A percentile compares a stretch with the other conserved stretches of the same genome.
These are phyloP conservation scores for Capronia epimyces DNA, from an alignment of 2,329 filamentous ascomycete species.

Conservation along the genomic window DNA sequence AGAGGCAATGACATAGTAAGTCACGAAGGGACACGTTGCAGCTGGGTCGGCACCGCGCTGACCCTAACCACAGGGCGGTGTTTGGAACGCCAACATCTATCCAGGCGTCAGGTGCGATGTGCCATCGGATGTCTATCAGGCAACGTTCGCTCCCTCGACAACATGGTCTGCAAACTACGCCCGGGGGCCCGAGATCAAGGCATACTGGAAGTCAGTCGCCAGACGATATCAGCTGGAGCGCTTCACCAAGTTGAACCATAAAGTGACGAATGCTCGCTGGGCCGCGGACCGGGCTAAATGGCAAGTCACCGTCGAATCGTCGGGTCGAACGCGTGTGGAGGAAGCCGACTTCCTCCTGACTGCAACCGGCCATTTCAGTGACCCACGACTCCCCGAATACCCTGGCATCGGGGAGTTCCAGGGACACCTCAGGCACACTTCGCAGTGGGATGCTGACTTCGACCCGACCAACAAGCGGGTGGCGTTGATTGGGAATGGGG, in stretches of 20 bases:
- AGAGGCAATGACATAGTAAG: constrained; percentile 63
- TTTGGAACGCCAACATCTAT: constrained; percentile 34
- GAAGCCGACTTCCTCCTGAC: constrained; percentile 51
- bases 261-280: constrained; percentile 56
- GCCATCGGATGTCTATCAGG: constrained; percentile 17
- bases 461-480: constrained; percentile 21
- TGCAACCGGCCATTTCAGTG: constrained; percentile 54
- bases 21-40: constrained; percentile 17
- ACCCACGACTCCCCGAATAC: constrained; percentile 23
- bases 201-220: constrained; percentile 61
- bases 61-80: constrained; percentile 2
- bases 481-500: constrained; percentile 28
- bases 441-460: constrained; percentile 35
- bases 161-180: constrained; percentile 66
- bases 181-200: constrained; percentile 59
- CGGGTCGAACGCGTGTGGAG: constrained; percentile 7
- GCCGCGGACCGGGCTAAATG: constrained; percentile 50
- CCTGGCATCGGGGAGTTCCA: constrained; percentile 30
- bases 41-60: neutral
- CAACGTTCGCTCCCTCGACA: constrained; percentile 56
- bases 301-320: constrained; percentile 38
- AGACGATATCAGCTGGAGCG: constrained; percentile 60
- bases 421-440: constrained; percentile 38
- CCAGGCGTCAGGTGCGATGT: constrained; percentile 27
- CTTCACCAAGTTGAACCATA: constrained; percentile 51